phyloP scores from a whole-genome alignment of 768 basidiomycete species.

The Suillus lakei region DNA sequence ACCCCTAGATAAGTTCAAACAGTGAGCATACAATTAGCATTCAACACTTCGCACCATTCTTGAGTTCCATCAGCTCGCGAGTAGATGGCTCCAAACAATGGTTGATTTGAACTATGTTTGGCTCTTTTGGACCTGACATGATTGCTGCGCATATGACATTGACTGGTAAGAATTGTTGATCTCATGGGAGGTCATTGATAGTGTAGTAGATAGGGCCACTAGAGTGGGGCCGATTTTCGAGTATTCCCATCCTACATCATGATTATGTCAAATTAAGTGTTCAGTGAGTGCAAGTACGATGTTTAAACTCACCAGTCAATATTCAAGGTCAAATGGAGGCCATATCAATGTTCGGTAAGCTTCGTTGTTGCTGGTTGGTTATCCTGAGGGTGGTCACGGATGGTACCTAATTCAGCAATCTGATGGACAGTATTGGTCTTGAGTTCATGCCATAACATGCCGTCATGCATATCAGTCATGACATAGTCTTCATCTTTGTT shows the following conservation, averaged over 20 bases:
- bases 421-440: background rate
- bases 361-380: background rate
- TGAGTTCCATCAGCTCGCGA: background rate
- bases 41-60: background rate
- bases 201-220: background rate
- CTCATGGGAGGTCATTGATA: background rate
- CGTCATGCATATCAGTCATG: background rate
- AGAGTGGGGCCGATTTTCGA: background rate
- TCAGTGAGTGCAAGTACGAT: no score
- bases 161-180: background rate
- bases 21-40: background rate
- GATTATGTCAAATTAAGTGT: no score
- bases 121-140: background rate
- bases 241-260: background rate
- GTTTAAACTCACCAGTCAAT: background rate
- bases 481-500: background rate
- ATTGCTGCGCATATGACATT: background rate
- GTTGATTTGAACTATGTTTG: background rate
- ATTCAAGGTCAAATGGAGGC: background rate
- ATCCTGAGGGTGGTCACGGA: background rate
- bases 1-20: background rate
- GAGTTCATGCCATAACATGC: background rate
- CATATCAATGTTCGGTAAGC: background rate
- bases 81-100: background rate
- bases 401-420: background rate